Conservation (phyloP, 2,329 filamentous ascomycete species). For the Hypoxylon rubiginosum region DNA sequence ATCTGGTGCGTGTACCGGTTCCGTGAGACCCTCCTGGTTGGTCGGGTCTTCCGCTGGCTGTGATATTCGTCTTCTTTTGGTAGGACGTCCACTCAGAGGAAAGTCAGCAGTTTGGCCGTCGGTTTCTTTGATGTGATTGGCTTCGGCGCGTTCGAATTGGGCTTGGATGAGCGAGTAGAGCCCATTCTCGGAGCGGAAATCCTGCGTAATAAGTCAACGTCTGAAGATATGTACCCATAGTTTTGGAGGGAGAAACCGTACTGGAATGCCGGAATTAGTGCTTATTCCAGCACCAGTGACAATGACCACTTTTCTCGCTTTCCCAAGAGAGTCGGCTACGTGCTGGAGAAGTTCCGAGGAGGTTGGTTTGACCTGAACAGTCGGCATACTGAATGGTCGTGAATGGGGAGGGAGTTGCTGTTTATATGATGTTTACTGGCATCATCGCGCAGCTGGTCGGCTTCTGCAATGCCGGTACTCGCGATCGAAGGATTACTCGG, state of each 20-base stretch:
- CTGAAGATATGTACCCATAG: constrained; percentile 19
- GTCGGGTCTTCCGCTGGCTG: constrained; percentile 40
- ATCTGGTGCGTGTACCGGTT: constrained; percentile 24
- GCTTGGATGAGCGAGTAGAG: constrained; percentile 79
- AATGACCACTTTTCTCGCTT: constrained; percentile 77
- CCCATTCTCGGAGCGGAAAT: constrained; percentile 79
- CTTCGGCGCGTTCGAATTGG: constrained; percentile 70
- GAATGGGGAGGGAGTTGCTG: not conserved
- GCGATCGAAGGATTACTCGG: not conserved
- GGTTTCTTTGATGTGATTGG: constrained; percentile 47
- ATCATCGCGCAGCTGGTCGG: constrained; percentile 25
- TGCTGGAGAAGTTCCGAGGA: constrained; percentile 70
- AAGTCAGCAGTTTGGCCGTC: constrained; percentile 46
- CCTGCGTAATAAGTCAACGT: constrained; percentile 58
- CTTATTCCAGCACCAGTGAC: constrained; percentile 81
- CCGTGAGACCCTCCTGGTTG: constrained; percentile 51
- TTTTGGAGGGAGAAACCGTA: constrained; percentile 54
- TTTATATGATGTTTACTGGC: constrained; percentile 20
- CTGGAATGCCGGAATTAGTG: constrained; percentile 81
- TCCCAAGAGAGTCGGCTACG: constrained; percentile 74
- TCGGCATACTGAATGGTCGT: constrained; percentile 65
- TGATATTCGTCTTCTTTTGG: constrained; percentile 46
- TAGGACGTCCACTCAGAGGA: constrained; percentile 48
- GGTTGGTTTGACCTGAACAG: constrained; percentile 65
- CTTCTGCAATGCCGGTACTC: not conserved